Conservation (phyloP, 2,329 filamentous ascomycete genomes). For the Raffaelea ambrosiae region DNA sequence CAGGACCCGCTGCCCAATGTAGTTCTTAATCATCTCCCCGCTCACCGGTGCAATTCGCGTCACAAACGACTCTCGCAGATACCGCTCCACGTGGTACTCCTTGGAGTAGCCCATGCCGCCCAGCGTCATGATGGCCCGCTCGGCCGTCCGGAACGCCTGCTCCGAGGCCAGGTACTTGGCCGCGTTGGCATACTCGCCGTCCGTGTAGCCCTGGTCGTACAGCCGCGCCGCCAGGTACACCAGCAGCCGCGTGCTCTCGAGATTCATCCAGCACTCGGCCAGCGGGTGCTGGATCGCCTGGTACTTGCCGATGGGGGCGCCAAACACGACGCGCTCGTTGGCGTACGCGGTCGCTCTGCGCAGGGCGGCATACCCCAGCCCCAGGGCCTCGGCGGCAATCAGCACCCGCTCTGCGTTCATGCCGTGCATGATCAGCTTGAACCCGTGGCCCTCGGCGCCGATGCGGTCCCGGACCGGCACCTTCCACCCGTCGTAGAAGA, state of each 20-base stretch:
- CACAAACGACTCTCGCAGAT: slow-evolving; percentile 53
- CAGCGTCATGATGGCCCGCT: slow-evolving; percentile 48
- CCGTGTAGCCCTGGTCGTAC: slow-evolving; percentile 34
- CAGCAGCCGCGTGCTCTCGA: slow-evolving; percentile 56
- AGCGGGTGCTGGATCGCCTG: slow-evolving; percentile 58
- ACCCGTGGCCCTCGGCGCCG: slow-evolving; percentile 65
- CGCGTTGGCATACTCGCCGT: slow-evolving; percentile 35
- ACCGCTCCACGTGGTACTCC: slow-evolving; percentile 58
- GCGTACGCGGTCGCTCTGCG: slow-evolving; percentile 58
- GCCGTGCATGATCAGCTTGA: slow-evolving; percentile 68
- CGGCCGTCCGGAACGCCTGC: slow-evolving; percentile 53
- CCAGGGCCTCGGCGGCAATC: slow-evolving; percentile 69
- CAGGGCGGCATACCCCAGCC: slow-evolving; percentile 65
- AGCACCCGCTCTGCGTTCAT: slow-evolving; percentile 75
- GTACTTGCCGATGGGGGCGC: slow-evolving; percentile 55
- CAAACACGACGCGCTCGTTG: slow-evolving; percentile 55
- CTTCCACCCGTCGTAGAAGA: slow-evolving; percentile 74
- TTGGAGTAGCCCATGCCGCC: slow-evolving; percentile 58
- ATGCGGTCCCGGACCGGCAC: slow-evolving; percentile 58
- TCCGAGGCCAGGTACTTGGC: slow-evolving; percentile 64
- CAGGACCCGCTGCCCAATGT: slow-evolving; percentile 60
- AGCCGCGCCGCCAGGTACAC: slow-evolving; percentile 56
- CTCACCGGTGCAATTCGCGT: slow-evolving; percentile 56
- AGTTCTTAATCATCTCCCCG: slow-evolving; percentile 70
- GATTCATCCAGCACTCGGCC: slow-evolving; percentile 54